phyloP scores from a whole-genome alignment of 306 rosid genomes.

The Trifolium pratense region DNA sequence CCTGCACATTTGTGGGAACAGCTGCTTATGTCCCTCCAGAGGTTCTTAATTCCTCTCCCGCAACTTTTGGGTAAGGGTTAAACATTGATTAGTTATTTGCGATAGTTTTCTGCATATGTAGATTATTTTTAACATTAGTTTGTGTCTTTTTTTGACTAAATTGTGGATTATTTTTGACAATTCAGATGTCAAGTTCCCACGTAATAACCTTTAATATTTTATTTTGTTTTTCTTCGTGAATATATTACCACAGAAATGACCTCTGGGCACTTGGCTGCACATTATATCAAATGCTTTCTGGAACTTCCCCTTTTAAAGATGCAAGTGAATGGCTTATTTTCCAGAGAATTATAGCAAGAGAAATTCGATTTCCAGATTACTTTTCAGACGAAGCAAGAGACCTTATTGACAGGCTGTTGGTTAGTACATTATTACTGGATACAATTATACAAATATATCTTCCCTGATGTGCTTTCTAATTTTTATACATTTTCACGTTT shows the following conservation, averaged over 20 bases:
- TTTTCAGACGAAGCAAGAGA: conserved; percentile 90
- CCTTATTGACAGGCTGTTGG: conserved; percentile 85
- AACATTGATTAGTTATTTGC: conserved; percentile 13
- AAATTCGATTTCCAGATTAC: conserved; percentile 88
- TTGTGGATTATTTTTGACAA: conserved; percentile 13
- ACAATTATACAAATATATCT: conserved; percentile 24
- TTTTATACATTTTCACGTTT: neutral
- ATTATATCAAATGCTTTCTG: conserved; percentile 99
- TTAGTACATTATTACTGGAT: conserved; percentile 48
- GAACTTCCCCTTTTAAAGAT: conserved; percentile 99
- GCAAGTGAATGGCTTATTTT: conserved; percentile 99
- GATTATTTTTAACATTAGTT: neutral
- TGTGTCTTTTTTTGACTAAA: neutral
- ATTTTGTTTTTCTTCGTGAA: conserved; percentile 41
- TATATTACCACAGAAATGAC: conserved; percentile 79
- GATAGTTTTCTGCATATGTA: conserved; percentile 29
- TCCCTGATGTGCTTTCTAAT: neutral
- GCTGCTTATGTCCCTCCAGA: conserved; percentile 99
- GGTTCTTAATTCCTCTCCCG: conserved; percentile 99
- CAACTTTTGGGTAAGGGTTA: conserved; percentile 86
- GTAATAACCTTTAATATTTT: conserved; percentile 35
- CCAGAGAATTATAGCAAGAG: conserved; percentile 96
- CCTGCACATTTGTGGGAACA: conserved; percentile 99
- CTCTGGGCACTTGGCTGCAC: conserved; percentile 99
- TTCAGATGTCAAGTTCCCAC: conserved; percentile 14